Evolutionary conservation across 768 basidiomycete species (phyloP).

Genomic region (Hypholoma fasciculare): DNA sequence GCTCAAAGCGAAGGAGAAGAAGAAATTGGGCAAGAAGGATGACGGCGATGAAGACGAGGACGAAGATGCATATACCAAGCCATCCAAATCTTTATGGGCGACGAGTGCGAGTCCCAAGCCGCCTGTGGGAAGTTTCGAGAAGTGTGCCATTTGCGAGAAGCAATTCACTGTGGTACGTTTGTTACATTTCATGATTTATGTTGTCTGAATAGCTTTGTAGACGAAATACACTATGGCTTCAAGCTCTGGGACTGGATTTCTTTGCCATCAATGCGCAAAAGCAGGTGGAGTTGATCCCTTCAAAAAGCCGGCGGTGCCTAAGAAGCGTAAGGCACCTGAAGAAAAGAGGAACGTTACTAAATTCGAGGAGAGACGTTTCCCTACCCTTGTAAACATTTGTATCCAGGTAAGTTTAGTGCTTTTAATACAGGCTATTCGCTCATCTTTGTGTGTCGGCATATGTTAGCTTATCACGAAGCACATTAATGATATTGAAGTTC

Average conservation of each 20-base stretch:
- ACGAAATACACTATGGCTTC: constrained; percentile 86
- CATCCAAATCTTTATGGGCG: constrained; percentile 51
- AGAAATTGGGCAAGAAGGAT: constrained; percentile 40
- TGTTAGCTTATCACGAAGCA: constrained; percentile 76
- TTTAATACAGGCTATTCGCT: not conserved
- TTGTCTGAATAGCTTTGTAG: constrained; percentile 36
- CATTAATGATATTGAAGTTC: constrained; percentile 85
- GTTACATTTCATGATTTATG: not conserved
- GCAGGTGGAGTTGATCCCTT: constrained; percentile 80
- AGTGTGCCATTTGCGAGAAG: constrained; percentile 80
- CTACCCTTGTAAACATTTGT: constrained; percentile 75
- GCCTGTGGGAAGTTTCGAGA: constrained; percentile 74
- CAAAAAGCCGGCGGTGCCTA: constrained; percentile 68
- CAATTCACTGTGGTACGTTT: constrained; percentile 84
- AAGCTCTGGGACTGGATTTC: constrained; percentile 67
- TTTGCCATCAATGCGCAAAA: constrained; percentile 86
- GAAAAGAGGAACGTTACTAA: constrained; percentile 69
- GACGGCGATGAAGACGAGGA: constrained; percentile 49
- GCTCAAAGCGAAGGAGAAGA: constrained; percentile 44
- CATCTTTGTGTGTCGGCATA: not conserved
- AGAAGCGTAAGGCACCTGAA: constrained; percentile 60
- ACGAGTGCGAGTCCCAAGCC: constrained; percentile 46
- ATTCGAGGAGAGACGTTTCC: constrained; percentile 71
- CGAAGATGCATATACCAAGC: constrained; percentile 66
- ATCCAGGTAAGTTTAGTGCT: constrained; percentile 56